Evolutionary conservation across 495 filamentous ascomycete genomes (phyloP), one percentile per base, ranked within the genome.

Genomic region (Massariosphaeria phaeospora): DNA sequence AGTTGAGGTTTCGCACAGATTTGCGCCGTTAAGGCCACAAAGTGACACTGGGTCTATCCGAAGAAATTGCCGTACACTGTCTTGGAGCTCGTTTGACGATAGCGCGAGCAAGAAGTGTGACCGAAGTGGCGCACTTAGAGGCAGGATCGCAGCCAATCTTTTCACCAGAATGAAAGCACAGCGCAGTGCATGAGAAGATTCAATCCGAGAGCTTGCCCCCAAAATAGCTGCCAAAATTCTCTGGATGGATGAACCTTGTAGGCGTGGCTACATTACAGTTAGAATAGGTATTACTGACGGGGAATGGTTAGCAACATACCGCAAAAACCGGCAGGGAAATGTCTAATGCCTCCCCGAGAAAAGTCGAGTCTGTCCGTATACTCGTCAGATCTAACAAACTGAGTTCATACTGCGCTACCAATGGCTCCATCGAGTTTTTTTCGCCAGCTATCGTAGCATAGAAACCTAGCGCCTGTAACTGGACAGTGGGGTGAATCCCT

Each of bases 401-500:
- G 12, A n/a, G 5, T 25, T 60, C 49, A 40, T 48, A 60, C 36
- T 36, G 23, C 0, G 1, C 21, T 1, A 49, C 21, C 13, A 49
- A 15, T 10, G 53, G 18, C 24, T 17, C 12, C 12, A 35, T 35
- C 17, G 54, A 20, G 26, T 29, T 27, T n/a, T 42, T 30, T 17
- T 33, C 26, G n/a, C 44, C 33, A 12, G 25, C 56, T 26, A 54
- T 34, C 45, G 45, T 48, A 1, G 42, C 55, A 30, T 47, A 49
- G 20, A 60, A 60, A 11, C 46, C 48, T 10, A 54, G 34, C 3
- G 49, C 56, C 43, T 50, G n/a, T 2, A 75, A 65, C 35, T 76
- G 76, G 2, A 79, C 62, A 13, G 59, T 62, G 1, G 50, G 42
- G 36, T 75, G 49, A n/a, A 78, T 67, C 18, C 65, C 69, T 10